These are phyloP conservation scores for Leucaena leucocephala DNA, from an alignment of 306 rosid species.

Conservation along the genomic window DNA sequence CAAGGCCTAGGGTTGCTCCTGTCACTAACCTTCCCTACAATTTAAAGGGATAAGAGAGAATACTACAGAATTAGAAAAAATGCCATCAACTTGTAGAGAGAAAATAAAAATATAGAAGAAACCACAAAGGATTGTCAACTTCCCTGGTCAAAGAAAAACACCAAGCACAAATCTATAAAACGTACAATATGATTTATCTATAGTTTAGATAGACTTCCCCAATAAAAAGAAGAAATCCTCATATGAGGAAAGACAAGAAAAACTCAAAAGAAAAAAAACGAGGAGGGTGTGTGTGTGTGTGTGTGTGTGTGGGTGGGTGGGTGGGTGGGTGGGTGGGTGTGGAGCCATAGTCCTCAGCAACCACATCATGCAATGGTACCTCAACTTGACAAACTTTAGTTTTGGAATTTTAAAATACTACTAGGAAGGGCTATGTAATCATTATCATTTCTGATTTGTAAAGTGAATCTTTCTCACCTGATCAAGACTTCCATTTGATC, in stretches of 20 bases:
- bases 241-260: background rate
- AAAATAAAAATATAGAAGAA: background rate
- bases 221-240: background rate
- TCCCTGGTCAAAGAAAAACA: background rate
- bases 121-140: background rate
- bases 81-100: background rate
- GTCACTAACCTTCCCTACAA: conserved; percentile 81
- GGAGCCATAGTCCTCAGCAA: background rate
- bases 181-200: background rate
- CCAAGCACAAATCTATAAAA: background rate
- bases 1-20: conserved; percentile 80
- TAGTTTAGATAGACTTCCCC: background rate
- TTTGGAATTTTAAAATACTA: background rate
- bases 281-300: too few relatives aligned
- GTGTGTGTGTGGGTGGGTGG: too few relatives aligned
- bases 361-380: background rate
- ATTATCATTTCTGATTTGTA: background rate
- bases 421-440: background rate
- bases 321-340: too few relatives aligned
- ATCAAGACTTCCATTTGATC: background rate
- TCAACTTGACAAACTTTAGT: background rate
- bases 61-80: conserved; percentile 29
- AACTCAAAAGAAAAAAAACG: background rate
- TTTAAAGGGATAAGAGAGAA: conserved; percentile 35
- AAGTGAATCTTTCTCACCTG: background rate